Conservation (phyloP, 2,329 filamentous ascomycete species). For the Dothideomycetidae sp. region DNA sequence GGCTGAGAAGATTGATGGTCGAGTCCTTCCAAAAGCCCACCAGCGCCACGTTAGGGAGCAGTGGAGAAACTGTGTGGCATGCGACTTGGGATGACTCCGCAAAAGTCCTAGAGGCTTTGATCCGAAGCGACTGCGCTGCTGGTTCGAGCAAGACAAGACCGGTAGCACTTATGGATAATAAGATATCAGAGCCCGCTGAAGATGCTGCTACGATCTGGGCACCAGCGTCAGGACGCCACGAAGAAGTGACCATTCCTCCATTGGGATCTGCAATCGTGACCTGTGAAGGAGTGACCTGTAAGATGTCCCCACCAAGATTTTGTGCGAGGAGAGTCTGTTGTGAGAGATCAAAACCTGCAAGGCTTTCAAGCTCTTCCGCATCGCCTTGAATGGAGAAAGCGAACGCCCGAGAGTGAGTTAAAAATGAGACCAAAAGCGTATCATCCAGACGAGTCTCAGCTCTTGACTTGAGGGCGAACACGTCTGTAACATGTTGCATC, state of each 20-base stretch:
- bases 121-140: constrained; percentile 38
- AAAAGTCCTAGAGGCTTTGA: constrained; percentile 46
- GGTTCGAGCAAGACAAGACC: constrained; percentile 55
- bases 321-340: constrained; percentile 57
- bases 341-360: constrained; percentile 54
- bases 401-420: constrained; percentile 74
- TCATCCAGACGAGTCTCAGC: constrained; percentile 42
- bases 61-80: constrained; percentile 60
- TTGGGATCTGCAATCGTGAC: constrained; percentile 50
- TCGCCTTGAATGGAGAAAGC: constrained; percentile 58
- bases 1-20: constrained; percentile 57
- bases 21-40: constrained; percentile 83
- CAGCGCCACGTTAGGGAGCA: constrained; percentile 52
- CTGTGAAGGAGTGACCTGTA: constrained; percentile 60
- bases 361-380: constrained; percentile 73
- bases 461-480: constrained; percentile 47
- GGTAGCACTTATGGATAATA: constrained; percentile 66
- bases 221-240: constrained; percentile 41
- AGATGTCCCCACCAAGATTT: constrained; percentile 46
- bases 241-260: constrained; percentile 35
- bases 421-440: constrained; percentile 63
- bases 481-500: constrained; percentile 35
- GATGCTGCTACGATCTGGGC: constrained; percentile 63
- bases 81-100: constrained; percentile 62
- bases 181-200: constrained; percentile 52